Conservation (phyloP, 1,284 basidiomycete species). For the Ustilago nuda region DNA sequence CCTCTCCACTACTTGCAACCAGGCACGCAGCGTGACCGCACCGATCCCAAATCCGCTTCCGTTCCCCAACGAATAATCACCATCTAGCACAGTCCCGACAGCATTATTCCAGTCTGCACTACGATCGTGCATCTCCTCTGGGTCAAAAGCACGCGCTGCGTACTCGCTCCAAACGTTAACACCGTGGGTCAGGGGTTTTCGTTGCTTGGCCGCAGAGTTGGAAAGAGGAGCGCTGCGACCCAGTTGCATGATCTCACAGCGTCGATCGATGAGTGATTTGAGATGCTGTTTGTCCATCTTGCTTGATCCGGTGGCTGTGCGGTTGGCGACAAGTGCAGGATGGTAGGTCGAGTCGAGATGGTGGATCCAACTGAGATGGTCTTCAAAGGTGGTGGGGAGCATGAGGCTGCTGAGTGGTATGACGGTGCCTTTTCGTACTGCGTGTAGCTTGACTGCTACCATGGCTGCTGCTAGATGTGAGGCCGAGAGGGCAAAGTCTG, state of each 20-base stretch:
- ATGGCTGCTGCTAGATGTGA: constrained; percentile 26
- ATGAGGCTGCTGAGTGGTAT: constrained; percentile 33
- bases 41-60: constrained; percentile 51
- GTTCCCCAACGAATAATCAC: constrained; percentile 56
- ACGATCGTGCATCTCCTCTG: constrained; percentile 29
- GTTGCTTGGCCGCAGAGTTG: not conserved
- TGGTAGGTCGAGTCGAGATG: constrained; percentile 39
- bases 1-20: constrained; percentile 29
- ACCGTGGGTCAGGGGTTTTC: not conserved
- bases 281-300: constrained; percentile 44
- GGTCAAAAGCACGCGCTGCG: constrained; percentile 14
- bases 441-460: constrained; percentile 44
- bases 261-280: constrained; percentile 36
- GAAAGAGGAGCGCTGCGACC: constrained; percentile 32
- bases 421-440: constrained; percentile 47
- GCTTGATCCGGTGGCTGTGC: not conserved
- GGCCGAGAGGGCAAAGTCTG: constrained; percentile 12
- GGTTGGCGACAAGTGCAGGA: constrained; percentile 37
- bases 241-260: constrained; percentile 44
- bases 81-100: constrained; percentile 54
- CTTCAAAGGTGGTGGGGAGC: constrained; percentile 29
- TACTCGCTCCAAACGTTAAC: constrained; percentile 28
- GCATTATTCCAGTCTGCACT: constrained; percentile 44
- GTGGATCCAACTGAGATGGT: constrained; percentile 39
- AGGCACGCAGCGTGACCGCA: constrained; percentile 29